Base-by-base conservation (phyloP, 768 basidiomycete species). In the Coprinopsis marcescibilis region DNA sequence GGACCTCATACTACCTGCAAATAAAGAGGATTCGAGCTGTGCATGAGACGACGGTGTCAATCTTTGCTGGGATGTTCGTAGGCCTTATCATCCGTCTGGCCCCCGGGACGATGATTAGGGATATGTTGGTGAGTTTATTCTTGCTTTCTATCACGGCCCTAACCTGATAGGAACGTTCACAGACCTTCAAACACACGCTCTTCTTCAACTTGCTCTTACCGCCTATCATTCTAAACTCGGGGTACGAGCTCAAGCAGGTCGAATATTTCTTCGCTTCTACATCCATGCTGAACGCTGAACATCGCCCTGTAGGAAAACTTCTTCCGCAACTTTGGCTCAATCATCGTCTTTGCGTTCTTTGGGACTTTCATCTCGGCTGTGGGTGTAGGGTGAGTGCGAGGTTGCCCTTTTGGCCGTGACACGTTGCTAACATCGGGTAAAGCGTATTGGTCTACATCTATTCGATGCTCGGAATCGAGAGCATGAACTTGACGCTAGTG, bases 141-240 rank as follows among this genome's bases (percentile, higher is more conserved):
- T 39, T n/a, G n/a, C 27, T 29, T 32, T 38, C 29, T n/a, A 36
- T 33, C 3, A 10, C 3, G 29, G 39, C 24, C 17, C 48, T n/a
- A n/a, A 37, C 15, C 33, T 20, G 20, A 38, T 39, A 24, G 37
- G 38, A 32, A 37, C 52, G 48, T 52, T 45, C 54, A 2, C 57
- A 95, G 93, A 93, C 89, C 7, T 95, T 95, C 76, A 90, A 89
- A 63, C 91, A 95, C 60, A 97, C 95, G 2, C 73, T 98, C 41
- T 95, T 99, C 73, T 96, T 98, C 75, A 98, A 99, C 65, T 75
- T 98, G 17, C 73, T 99, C n/a, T 78, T 98, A 3, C 96, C 95
- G 4, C 96, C 96, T 1, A 99, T 99, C 62, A 99, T 99, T 60
- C 71, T 99, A 32, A 96, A 94, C 65, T 96, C 93, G 2, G 96